Base-by-base conservation (phyloP, 345 rosid species). In the Eucalyptus marginata region DNA sequence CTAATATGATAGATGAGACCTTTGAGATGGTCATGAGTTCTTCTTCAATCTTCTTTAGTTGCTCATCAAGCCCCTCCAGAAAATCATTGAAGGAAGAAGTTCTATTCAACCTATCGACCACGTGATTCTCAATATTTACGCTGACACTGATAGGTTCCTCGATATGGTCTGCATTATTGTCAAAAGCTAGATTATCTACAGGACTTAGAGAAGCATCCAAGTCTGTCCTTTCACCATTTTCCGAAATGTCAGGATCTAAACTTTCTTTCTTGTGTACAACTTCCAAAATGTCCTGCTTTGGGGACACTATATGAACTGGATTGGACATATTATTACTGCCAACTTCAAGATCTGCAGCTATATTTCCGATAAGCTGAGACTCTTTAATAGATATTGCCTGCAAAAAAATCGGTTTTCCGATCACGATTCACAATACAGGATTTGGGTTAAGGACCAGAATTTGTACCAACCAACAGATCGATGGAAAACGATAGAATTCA, bases 371-470 rank as follows among this genome's bases (percentile, higher is more conserved):
- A 79, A 97, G 89, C 91, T 94, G 97, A 89, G 94, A 91, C 93
- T 96, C 99, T 91, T 95, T 97, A 33, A 92, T 51, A 84, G 98
- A 94, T 90, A 96, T 95, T 81, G 96, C 97, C 99, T 96, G 95
- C 92, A 95, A 94, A 56, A 86, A 92, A 87, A 92, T 87, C 56
- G 83, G 40, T 86, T 88, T 89, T 87, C 58, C 17, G 87, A 89
- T 84, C 36, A 88, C 62, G 89, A 56, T 47, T n/a, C 36, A 24
- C 46, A 17, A 49, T 22, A 49, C 51, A 29, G 29, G 43, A 27
- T 24, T 49, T 11, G 22, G 44, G 24, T 7, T 13, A 89, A 47
- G 44, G 25, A 89, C 13, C 44, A 8, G 49, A 47, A 5, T 31
- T 11, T 29, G 33, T n/a, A 46, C 40, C 25, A 46, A 54, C 71